Conservation (phyloP, 208 protist species). For the Tritrichomonas musculus region DNA sequence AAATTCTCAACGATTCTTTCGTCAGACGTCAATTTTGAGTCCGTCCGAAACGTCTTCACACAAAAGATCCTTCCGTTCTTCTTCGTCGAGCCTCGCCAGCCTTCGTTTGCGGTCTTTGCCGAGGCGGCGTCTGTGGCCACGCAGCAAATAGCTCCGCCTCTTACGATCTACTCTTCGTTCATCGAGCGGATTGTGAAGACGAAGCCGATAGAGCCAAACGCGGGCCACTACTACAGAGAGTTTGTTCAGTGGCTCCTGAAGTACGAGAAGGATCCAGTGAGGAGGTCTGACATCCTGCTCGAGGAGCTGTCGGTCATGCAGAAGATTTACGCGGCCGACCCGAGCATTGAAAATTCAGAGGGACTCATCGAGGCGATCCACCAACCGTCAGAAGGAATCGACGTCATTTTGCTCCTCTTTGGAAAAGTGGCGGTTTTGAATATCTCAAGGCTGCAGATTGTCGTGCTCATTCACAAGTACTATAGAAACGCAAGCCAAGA, state of each 20-base stretch:
- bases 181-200: neutral
- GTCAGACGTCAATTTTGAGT: neutral
- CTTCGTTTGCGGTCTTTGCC: neutral
- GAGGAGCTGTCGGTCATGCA: neutral
- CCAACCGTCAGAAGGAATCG: neutral
- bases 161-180: neutral
- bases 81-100: neutral
- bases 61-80: neutral
- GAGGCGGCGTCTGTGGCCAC: neutral
- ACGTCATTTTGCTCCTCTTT: neutral
- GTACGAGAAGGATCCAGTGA: neutral
- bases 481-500: too few species aligned
- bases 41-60: neutral
- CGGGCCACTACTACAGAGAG: neutral
- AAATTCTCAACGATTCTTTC: neutral
- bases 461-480: too few species aligned
- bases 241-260: neutral
- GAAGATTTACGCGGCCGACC: neutral
- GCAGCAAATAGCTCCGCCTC: neutral
- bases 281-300: neutral
- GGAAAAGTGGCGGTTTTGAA: neutral
- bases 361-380: neutral
- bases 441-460: too few species aligned
- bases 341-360: neutral
- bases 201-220: neutral